Evolutionary conservation across 305 asterid species (phyloP).

Genomic region (Solanum hybrid): DNA sequence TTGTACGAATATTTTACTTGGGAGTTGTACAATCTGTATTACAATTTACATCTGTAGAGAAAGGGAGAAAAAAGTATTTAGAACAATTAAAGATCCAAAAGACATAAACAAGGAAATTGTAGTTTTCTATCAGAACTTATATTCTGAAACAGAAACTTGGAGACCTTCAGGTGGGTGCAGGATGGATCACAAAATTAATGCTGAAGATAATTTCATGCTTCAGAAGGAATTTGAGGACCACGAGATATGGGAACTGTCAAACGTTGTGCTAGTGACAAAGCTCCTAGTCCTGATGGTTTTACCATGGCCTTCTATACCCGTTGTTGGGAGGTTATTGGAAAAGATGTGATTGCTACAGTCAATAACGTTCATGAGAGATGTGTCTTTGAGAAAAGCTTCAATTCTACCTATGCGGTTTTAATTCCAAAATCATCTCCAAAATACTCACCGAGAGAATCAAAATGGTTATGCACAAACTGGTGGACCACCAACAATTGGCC

Average conservation of each 20-base stretch:
- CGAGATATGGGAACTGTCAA: background rate
- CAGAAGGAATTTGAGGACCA: background rate
- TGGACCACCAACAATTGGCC: background rate
- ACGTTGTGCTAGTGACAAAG: background rate
- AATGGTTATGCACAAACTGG: background rate
- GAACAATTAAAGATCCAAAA: background rate
- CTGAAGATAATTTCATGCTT: background rate
- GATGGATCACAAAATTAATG: background rate
- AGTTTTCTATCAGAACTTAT: background rate
- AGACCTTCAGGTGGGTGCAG: background rate
- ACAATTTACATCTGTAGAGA: background rate
- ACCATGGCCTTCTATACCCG: background rate
- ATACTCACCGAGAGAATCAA: background rate
- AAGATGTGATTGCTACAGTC: background rate
- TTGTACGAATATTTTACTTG: background rate
- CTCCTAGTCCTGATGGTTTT: background rate
- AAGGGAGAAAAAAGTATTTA: background rate
- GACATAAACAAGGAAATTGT: background rate
- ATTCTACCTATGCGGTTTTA: background rate
- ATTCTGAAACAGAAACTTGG: background rate
- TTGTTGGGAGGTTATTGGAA: background rate
- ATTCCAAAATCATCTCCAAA: background rate
- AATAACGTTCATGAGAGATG: background rate
- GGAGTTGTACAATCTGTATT: background rate
- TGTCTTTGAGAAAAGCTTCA: background rate